phyloP scores from a whole-genome alignment of 257 asterid species.

The Lantana camara region DNA sequence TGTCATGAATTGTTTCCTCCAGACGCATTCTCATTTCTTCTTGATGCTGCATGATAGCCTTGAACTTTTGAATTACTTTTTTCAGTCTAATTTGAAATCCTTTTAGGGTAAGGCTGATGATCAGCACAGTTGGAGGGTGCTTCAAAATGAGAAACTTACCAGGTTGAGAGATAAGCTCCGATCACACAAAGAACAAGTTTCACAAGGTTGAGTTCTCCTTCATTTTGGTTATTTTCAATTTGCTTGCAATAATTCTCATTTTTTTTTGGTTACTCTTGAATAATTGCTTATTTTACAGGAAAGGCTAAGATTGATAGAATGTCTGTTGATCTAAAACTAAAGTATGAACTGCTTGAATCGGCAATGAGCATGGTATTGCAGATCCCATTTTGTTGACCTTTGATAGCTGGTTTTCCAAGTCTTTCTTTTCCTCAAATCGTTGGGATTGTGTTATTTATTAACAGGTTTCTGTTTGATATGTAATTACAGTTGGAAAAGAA shows the following conservation, averaged over 20 bases:
- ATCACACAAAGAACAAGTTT: conserved; percentile 61
- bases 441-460: conserved; percentile 9
- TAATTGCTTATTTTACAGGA: conserved; percentile 56
- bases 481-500: conserved; percentile 78
- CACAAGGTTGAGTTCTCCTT: conserved; percentile 55
- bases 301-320: conserved; percentile 68
- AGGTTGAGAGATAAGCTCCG: conserved; percentile 79
- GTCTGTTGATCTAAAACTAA: conserved; percentile 68
- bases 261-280: conserved; percentile 27
- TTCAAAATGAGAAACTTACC: conserved; percentile 74
- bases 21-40: background rate
- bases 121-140: conserved; percentile 87
- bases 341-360: conserved; percentile 69
- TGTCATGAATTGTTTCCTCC: background rate
- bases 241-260: conserved; percentile 15
- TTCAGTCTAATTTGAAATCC: background rate
- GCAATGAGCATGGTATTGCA: conserved; percentile 64
- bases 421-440: conserved; percentile 8
- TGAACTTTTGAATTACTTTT: conserved; percentile 11
- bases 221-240: conserved; percentile 16
- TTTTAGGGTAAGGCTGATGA: conserved; percentile 94
- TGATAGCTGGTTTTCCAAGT: background rate
- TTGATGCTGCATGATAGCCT: conserved; percentile 3
- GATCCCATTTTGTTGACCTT: conserved; percentile 2
- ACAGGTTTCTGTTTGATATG: conserved; percentile 31